phyloP scores from a whole-genome alignment of 1,284 basidiomycete genomes.

The Macrocystidia cucumis region DNA sequence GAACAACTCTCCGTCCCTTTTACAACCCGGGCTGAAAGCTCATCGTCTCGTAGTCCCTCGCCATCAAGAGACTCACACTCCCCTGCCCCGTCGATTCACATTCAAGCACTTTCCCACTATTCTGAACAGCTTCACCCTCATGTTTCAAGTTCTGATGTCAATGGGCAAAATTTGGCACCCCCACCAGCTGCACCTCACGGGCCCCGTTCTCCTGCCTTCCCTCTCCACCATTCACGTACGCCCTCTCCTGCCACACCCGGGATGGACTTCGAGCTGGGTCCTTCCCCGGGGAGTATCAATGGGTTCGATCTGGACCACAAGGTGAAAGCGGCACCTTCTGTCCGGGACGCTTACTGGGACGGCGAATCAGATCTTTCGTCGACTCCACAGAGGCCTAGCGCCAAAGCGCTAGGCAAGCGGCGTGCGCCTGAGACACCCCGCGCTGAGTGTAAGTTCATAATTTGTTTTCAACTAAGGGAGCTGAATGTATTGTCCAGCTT shows the following conservation, averaged over 20 bases:
- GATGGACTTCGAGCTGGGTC: slow-evolving; percentile 16
- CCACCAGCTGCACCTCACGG: slow-evolving; percentile 63
- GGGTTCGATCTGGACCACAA: slow-evolving; percentile 10
- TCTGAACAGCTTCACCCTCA: slow-evolving; percentile 6
- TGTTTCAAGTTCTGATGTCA: slow-evolving; percentile 9
- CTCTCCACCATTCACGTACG: slow-evolving; percentile 36
- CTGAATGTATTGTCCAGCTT: too few relatives aligned
- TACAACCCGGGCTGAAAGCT: slow-evolving; percentile 4
- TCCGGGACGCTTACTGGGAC: slow-evolving; percentile 6
- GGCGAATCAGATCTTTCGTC: slow-evolving; percentile 24
- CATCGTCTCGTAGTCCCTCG: slow-evolving; percentile 15
- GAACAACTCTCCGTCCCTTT: slow-evolving; percentile 13
- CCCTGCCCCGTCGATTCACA: slow-evolving; percentile 7
- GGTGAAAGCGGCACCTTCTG: slow-evolving; percentile 7
- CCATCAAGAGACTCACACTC: slow-evolving; percentile 13
- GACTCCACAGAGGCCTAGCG: slow-evolving; percentile 49
- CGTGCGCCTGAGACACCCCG: slow-evolving; percentile 46
- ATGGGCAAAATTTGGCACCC: slow-evolving; percentile 39
- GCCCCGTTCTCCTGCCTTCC: slow-evolving; percentile 51
- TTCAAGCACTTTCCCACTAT: slow-evolving; percentile 8
- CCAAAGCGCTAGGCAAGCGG: slow-evolving; percentile 76
- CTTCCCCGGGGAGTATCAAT: slow-evolving; percentile 3
- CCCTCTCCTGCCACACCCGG: slow-evolving; percentile 37
- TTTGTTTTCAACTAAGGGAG: slow-evolving; percentile 1
- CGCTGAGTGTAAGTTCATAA: slow-evolving; percentile 33